Conservation (phyloP, 2,329 filamentous ascomycete genomes). For the Colletotrichum musae region DNA sequence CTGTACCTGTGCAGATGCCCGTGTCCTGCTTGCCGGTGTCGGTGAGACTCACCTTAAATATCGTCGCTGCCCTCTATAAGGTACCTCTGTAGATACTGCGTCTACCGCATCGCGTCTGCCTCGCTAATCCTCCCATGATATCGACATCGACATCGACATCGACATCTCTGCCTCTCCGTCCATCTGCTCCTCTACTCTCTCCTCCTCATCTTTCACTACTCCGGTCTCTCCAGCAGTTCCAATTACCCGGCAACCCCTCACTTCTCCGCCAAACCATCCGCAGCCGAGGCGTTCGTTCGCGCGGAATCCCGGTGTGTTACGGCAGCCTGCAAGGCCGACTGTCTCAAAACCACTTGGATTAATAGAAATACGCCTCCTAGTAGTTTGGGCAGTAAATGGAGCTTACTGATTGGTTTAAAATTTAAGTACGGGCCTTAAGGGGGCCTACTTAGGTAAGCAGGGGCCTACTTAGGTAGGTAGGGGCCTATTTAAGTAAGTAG, state of each 20-base stretch:
- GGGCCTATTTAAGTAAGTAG: no score
- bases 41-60: constrained; percentile 13
- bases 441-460: no score
- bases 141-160: no score
- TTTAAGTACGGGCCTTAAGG: no score
- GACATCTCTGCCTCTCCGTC: neutral
- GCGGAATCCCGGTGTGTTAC: constrained; percentile 3
- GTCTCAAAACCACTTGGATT: no score
- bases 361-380: no score
- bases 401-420: no score
- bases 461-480: no score
- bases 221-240: neutral
- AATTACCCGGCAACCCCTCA: constrained; percentile 26
- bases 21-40: constrained; percentile 1
- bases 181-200: neutral
- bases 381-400: no score
- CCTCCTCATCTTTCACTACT: constrained; percentile 1
- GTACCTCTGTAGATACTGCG: no score
- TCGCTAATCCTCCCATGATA: neutral
- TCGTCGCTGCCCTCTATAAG: neutral
- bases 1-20: no score
- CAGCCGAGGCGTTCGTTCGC: constrained; percentile 31
- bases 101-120: neutral
- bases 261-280: constrained; percentile 25
- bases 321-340: no score